Base-by-base conservation (phyloP, 179 eudicot genomes). In the Monotropa hypopitys region DNA sequence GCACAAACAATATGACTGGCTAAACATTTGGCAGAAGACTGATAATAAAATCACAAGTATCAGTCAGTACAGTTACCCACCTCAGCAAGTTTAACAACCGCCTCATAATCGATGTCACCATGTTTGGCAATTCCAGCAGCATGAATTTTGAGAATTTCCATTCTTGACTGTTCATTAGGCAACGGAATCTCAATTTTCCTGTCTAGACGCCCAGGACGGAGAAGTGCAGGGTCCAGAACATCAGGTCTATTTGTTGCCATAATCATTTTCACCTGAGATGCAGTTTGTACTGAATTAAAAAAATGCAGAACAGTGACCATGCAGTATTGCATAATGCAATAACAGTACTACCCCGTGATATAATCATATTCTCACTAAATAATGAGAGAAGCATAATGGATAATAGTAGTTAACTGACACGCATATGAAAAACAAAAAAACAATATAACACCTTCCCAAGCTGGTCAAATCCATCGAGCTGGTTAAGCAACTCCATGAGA, bases 191-290 rank as follows among this genome's bases (percentile, higher is more conserved):
- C 98, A 5, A 95, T 95, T 85, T 95, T 93, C 86, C 99, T 91
- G 80, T 95, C 99, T 51, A 96, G 82, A 54, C 99, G 94, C 33
- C 99, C 99, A 5, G 99, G 99, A 59, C 99, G 96, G 78, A 96
- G 99, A 79, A 96, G 98, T 9, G 99, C 99, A 75, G 99, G 99
- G 85, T 96, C 99, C 81, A 96, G 77, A 63, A 96, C 99, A 85
- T 94, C 98, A 28, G 99, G 99, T 81, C 99, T 88, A 77, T 96
- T 96, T 62, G 99, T 96, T 26, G 99, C 99, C 99, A 96, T 96
- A 16, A 96, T 96, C 98, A 96, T 96, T 86, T 96, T 96, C 23
- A 96, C 99, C 99, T 96, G 84, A 50, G 35, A 68, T 1, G 0
- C 30, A 72, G 45, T 40, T 12, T 1, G 43, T 5, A 49, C 53